Base-by-base conservation (phyloP, 164 flowering plant species). In the Akebia trifoliata region DNA sequence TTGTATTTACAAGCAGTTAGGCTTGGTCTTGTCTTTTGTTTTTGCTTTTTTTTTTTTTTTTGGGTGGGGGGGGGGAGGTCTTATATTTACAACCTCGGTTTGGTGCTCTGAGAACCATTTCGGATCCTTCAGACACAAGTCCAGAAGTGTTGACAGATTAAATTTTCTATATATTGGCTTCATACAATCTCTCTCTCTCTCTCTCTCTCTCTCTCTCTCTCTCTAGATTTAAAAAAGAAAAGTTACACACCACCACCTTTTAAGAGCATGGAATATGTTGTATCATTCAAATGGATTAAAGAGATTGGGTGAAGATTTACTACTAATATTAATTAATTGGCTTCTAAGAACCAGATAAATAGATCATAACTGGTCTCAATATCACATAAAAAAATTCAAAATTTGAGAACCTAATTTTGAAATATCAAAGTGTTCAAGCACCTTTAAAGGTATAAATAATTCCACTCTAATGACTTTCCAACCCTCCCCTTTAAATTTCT, bases 11-110 rank as follows among this genome's bases (percentile, higher is more conserved):
- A 4, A 35, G 56, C 32, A 31, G 7, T 14, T 39, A 9, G 3
- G 30, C 12, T 31, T 21, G 21, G 21, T 20, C 38, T 44, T 63
- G 21, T 29, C 21, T 12, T 44, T 48, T 22, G 20, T 34, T 6
- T 34, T 18, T 63, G 50, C 24, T 26, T 20, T 39, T 38, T 17
- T 38, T 54, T 38, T 20, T 24, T 50, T 57, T 43, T 54, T 60
- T 36, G 43, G n/a, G n/a, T n/a, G n/a, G n/a, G n/a, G n/a, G n/a
- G n/a, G n/a, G n/a, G n/a, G n/a, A 48, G 2, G 26, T 32, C 8
- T 53, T 26, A 54, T 46, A 60, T 35, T 64, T 55, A 72, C 83
- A 76, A 79, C 83, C 83, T 74, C 78, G 65, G 71, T 73, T 64
- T 70, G 75, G 67, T 60, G 2, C 64, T 65, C 74, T 65, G 46